Evolutionary conservation across 2,329 filamentous ascomycete species (phyloP).

Genomic region (Chalara sp.): DNA sequence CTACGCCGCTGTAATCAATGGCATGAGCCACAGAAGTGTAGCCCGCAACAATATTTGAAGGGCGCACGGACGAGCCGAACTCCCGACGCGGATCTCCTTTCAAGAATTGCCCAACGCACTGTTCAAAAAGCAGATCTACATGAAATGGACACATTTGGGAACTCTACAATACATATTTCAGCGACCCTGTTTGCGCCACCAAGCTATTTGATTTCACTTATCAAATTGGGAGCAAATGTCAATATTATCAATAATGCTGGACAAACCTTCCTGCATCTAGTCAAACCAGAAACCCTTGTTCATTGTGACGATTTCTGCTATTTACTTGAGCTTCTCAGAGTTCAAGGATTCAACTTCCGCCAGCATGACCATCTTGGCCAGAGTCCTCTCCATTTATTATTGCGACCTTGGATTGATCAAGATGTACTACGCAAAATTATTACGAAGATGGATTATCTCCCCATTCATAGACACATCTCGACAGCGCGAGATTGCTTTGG

Average conservation of each 20-base stretch:
- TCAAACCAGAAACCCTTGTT: background rate
- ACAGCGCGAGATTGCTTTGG: slow-evolving; percentile 5
- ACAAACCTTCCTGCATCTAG: slow-evolving; percentile 10
- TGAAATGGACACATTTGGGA: slow-evolving; percentile 10
- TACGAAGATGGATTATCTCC: background rate
- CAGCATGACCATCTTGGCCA: slow-evolving; percentile 8
- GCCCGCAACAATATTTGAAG: slow-evolving; percentile 1
- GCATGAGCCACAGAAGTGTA: background rate
- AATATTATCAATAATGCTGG: slow-evolving; percentile 6
- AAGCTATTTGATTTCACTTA: slow-evolving; percentile 3
- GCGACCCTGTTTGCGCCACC: slow-evolving; percentile 3
- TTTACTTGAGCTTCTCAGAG: slow-evolving; percentile 1
- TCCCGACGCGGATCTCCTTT: slow-evolving; percentile 1
- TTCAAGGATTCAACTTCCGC: slow-evolving; percentile 4
- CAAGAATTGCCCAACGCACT: slow-evolving; percentile 1
- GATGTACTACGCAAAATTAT: background rate
- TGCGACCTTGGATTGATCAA: slow-evolving; percentile 1
- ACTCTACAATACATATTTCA: slow-evolving; percentile 11
- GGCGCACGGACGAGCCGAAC: background rate
- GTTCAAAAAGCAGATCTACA: slow-evolving; percentile 1
- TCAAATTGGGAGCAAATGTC: slow-evolving; percentile 5
- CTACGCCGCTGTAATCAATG: slow-evolving; percentile 5
- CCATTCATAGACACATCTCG: background rate
- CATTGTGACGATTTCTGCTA: slow-evolving; percentile 1
- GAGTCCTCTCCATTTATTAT: slow-evolving; percentile 6